Percentiles rank a stretch among this genome's conserved stretches.
Conservation (phyloP, 441 rosid genomes). For the Populus hybrid region DNA sequence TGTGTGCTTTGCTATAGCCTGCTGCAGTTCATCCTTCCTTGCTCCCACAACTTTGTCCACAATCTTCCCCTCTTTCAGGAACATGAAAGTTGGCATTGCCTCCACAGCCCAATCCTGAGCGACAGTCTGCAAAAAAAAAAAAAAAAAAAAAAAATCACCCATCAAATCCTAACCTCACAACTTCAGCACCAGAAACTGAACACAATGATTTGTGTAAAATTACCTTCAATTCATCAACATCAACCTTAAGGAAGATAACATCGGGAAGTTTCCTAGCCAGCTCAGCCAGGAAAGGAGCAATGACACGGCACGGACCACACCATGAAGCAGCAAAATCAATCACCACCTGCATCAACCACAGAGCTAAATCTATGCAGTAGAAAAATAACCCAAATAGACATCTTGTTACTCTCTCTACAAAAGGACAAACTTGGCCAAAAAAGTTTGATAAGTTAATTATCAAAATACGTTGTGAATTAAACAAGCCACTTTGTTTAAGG, state of each 20-base stretch:
- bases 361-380: background rate
- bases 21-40: slow-evolving; percentile 69
- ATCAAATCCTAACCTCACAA: background rate
- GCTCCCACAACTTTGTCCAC: slow-evolving; percentile 89
- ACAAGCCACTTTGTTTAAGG: background rate
- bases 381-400: background rate
- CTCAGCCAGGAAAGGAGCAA: slow-evolving; percentile 72
- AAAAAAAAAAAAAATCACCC: background rate
- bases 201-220: background rate
- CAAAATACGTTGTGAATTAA: background rate
- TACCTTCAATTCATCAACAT: slow-evolving; percentile 85
- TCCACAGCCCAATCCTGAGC: slow-evolving; percentile 85
- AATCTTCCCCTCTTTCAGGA: slow-evolving; percentile 71
- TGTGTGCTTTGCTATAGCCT: slow-evolving; percentile 56
- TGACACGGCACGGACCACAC: slow-evolving; percentile 93
- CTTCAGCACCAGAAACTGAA: background rate
- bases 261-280: slow-evolving; percentile 66
- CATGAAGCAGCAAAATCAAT: slow-evolving; percentile 91
- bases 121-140: slow-evolving; percentile 49
- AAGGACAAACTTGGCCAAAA: background rate
- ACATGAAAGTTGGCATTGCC: slow-evolving; percentile 89
- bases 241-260: slow-evolving; percentile 80
- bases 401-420: background rate
- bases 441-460: background rate
- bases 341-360: slow-evolving; percentile 47